phyloP scores from a whole-genome alignment of 1,284 basidiomycete species.

The Pseudozyma sp. region DNA sequence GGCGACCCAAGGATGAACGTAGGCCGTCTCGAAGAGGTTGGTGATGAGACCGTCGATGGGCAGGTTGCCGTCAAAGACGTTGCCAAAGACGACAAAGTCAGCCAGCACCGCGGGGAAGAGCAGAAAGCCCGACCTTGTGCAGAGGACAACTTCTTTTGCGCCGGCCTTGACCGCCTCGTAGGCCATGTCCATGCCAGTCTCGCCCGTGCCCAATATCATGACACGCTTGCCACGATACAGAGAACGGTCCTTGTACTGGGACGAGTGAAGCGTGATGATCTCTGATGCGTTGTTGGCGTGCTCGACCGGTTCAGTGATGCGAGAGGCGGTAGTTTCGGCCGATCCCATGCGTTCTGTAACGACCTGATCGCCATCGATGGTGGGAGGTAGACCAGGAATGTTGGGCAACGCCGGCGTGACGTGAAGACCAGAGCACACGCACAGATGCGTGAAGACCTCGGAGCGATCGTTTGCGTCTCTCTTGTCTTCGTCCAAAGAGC shows the following conservation, averaged over 20 bases:
- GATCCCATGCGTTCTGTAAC: slow-evolving; percentile 33
- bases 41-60: slow-evolving; percentile 77
- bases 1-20: slow-evolving; percentile 72
- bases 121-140: slow-evolving; percentile 73
- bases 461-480: slow-evolving; percentile 9
- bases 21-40: slow-evolving; percentile 74
- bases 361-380: slow-evolving; percentile 36
- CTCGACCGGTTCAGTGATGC: slow-evolving; percentile 29
- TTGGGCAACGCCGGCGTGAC: slow-evolving; percentile 50
- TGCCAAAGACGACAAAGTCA: slow-evolving; percentile 75
- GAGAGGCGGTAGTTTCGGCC: slow-evolving; percentile 19
- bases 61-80: slow-evolving; percentile 71
- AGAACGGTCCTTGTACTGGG: slow-evolving; percentile 55
- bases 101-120: slow-evolving; percentile 77
- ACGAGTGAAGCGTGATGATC: slow-evolving; percentile 57
- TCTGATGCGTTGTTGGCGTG: slow-evolving; percentile 38
- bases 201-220: slow-evolving; percentile 70
- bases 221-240: slow-evolving; percentile 56
- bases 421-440: slow-evolving; percentile 58
- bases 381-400: slow-evolving; percentile 50
- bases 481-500: background rate
- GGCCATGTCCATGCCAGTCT: slow-evolving; percentile 78
- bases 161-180: slow-evolving; percentile 73
- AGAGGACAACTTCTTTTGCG: slow-evolving; percentile 74
- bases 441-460: slow-evolving; percentile 50